These are phyloP conservation scores for Balamuthia mandrillaris DNA, from an alignment of 208 protist genomes.

Conservation along the genomic window DNA sequence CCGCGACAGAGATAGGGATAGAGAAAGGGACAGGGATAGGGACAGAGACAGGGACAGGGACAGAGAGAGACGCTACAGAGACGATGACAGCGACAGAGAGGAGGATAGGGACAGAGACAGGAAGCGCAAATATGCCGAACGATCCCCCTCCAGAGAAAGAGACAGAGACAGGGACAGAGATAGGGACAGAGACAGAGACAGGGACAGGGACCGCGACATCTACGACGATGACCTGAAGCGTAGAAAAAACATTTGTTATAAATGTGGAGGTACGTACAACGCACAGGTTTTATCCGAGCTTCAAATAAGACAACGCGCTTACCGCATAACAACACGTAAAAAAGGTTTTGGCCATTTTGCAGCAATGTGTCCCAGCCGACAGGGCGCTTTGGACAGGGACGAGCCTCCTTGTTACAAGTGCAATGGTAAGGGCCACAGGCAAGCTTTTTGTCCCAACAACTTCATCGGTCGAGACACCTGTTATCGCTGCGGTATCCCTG, in stretches of 20 bases:
- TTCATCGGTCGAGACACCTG: slow-evolving; percentile 32
- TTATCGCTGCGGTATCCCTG: slow-evolving; percentile 21
- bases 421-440: slow-evolving; percentile 13
- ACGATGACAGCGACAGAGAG: neutral
- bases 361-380: slow-evolving; percentile 19
- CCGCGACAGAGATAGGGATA: too few species aligned
- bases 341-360: slow-evolving; percentile 16
- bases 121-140: slow-evolving; percentile 35
- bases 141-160: too few species aligned
- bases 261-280: slow-evolving; percentile 17
- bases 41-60: neutral
- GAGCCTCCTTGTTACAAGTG: slow-evolving; percentile 40
- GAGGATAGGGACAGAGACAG: too few species aligned
- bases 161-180: slow-evolving; percentile 22
- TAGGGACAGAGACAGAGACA: slow-evolving; percentile 7
- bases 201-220: neutral
- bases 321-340: neutral
- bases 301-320: neutral
- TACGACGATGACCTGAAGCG: slow-evolving; percentile 34
- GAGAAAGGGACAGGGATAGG: slow-evolving; percentile 12
- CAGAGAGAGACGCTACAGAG: slow-evolving; percentile 22
- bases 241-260: slow-evolving; percentile 35
- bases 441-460: slow-evolving; percentile 28
- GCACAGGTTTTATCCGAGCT: neutral
- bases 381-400: slow-evolving; percentile 23